Evolutionary conservation across 805 yeast species (phyloP).

Genomic region (Ogataea pini): DNA sequence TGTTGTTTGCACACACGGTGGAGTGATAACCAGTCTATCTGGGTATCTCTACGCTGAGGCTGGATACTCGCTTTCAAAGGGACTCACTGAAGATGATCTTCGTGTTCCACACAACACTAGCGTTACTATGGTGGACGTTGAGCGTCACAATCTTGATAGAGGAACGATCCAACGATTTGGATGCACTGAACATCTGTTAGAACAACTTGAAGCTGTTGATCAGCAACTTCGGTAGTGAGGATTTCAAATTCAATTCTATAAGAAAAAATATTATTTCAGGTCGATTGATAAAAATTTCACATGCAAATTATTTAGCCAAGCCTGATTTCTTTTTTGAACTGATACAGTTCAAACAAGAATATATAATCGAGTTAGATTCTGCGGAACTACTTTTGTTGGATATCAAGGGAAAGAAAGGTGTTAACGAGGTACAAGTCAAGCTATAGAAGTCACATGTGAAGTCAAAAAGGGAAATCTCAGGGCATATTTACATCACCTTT

Average conservation of each 20-base stretch:
- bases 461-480: too few relatives aligned
- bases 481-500: background rate
- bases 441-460: too few relatives aligned
- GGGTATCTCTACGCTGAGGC: slow-evolving; percentile 48
- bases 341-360: too few relatives aligned
- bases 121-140: slow-evolving; percentile 63
- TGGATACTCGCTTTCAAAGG: slow-evolving; percentile 40
- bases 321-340: too few relatives aligned
- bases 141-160: slow-evolving; percentile 34
- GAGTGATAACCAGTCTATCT: slow-evolving; percentile 65
- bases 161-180: slow-evolving; percentile 60
- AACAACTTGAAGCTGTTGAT: slow-evolving; percentile 51
- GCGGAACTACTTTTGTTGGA: background rate
- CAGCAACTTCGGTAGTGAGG: slow-evolving; percentile 28
- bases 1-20: slow-evolving; percentile 76
- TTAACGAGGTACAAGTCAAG: background rate
- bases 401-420: background rate
- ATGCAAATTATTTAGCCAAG: background rate
- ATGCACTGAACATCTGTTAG: slow-evolving; percentile 67
- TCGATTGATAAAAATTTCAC: slow-evolving; percentile 3
- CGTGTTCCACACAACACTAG: slow-evolving; percentile 76
- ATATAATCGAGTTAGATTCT: background rate
- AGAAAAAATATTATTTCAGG: too few relatives aligned
- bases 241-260: too few relatives aligned
- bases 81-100: slow-evolving; percentile 42